These are phyloP conservation scores for Berberis thunbergii DNA, from an alignment of 164 flowering plant genomes.

Conservation along the genomic window DNA sequence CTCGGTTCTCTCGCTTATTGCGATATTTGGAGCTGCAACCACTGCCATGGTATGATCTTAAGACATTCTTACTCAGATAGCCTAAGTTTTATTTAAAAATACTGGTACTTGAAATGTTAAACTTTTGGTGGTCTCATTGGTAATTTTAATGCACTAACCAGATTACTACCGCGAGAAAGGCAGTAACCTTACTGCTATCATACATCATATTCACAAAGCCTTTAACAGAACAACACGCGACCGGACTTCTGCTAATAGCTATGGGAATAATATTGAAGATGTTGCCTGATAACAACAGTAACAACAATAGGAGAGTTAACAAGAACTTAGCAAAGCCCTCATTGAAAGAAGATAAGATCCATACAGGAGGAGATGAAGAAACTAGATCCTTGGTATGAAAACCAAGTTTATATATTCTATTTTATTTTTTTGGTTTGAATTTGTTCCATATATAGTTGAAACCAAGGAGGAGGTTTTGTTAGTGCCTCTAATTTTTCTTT, in stretches of 20 bases:
- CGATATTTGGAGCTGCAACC: conserved; percentile 92
- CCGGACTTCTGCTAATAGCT: conserved; percentile 70
- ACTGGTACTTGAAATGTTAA: too few relatives aligned
- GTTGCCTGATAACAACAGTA: conserved; percentile 48
- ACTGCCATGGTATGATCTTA: conserved; percentile 71
- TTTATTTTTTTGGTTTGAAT: too few relatives aligned
- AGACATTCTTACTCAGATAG: background rate
- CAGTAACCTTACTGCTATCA: conserved; percentile 74
- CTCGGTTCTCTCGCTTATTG: conserved; percentile 88
- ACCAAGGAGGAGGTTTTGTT: too few relatives aligned
- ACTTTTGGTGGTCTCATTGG: too few relatives aligned
- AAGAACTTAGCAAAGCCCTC: conserved; percentile 1
- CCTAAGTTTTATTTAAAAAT: background rate
- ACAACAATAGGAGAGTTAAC: background rate
- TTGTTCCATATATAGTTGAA: too few relatives aligned
- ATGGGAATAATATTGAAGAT: conserved; percentile 84
- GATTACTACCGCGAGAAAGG: conserved; percentile 92
- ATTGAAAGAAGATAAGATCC: conserved; percentile 9
- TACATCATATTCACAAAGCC: conserved; percentile 95
- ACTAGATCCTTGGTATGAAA: conserved; percentile 36
- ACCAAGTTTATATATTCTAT: background rate
- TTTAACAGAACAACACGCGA: conserved; percentile 79
- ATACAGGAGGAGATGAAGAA: conserved; percentile 28
- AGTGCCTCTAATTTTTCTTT: too few relatives aligned
- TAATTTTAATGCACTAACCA: conserved; percentile 9